phyloP scores from a whole-genome alignment of 2,329 filamentous ascomycete genomes.

The Apiospora hydei region DNA sequence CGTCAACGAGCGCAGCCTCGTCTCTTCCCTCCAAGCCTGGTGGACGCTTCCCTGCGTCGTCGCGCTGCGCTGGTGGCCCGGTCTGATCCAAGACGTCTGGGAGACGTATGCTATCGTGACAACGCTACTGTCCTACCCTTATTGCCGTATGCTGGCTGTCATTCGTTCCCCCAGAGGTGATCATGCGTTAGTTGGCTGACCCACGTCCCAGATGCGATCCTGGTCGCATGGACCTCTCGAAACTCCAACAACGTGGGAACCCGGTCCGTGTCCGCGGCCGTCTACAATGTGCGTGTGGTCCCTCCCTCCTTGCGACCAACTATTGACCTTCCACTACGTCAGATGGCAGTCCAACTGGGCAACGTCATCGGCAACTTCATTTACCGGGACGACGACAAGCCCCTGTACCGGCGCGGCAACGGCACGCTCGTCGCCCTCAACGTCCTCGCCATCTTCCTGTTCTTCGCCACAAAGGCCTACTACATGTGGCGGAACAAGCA shows the following conservation, averaged over 20 bases:
- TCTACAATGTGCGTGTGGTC: slow-evolving; percentile 58
- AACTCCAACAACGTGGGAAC: slow-evolving; percentile 68
- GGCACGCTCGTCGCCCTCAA: slow-evolving; percentile 59
- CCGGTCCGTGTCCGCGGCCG: slow-evolving; percentile 62
- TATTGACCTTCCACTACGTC: slow-evolving; percentile 10
- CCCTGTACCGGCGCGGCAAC: slow-evolving; percentile 62
- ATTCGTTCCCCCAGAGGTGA: too few species aligned
- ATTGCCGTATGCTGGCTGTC: slow-evolving; percentile 55
- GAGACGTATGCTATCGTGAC: slow-evolving; percentile 58
- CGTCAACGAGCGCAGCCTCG: slow-evolving; percentile 56
- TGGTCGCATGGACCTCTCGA: slow-evolving; percentile 64
- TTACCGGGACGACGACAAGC: slow-evolving; percentile 63
- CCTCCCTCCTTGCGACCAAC: background rate
- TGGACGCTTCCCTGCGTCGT: slow-evolving; percentile 65
- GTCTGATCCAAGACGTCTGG: slow-evolving; percentile 53
- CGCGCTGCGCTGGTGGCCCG: slow-evolving; percentile 55
- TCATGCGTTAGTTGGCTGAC: too few species aligned
- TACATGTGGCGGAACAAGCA: slow-evolving; percentile 59
- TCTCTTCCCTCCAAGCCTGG: slow-evolving; percentile 53
- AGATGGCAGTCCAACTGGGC: slow-evolving; percentile 48
- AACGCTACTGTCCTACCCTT: slow-evolving; percentile 60
- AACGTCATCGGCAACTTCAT: slow-evolving; percentile 49
- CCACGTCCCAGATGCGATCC: slow-evolving; percentile 61
- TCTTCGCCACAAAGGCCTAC: slow-evolving; percentile 59
- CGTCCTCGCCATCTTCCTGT: slow-evolving; percentile 56